Evolutionary conservation across 345 rosid species (phyloP).

Genomic region (Dimocarpus longan): DNA sequence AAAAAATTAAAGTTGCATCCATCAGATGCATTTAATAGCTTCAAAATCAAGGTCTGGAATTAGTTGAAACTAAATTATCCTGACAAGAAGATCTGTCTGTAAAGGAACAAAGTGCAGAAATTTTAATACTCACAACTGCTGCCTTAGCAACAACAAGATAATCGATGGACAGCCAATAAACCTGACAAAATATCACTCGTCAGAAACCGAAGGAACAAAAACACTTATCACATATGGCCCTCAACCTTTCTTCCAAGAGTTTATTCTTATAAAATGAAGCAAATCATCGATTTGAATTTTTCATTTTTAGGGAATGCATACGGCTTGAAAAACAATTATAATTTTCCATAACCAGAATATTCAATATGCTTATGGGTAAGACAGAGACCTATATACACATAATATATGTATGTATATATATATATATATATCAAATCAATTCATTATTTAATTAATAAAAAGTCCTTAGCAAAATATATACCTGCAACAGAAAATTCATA

Average conservation of each 20-base stretch:
- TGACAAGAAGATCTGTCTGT: background rate
- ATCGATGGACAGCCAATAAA: conserved; percentile 87
- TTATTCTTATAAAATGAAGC: background rate
- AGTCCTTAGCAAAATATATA: background rate
- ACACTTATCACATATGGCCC: background rate
- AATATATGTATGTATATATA: background rate
- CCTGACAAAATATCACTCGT: conserved; percentile 49
- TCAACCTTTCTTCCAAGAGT: background rate
- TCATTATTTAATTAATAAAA: background rate
- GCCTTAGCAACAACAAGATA: conserved; percentile 84
- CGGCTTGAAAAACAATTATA: background rate
- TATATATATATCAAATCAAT: background rate
- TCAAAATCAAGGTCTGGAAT: background rate
- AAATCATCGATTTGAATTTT: background rate
- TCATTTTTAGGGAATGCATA: background rate
- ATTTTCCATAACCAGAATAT: background rate
- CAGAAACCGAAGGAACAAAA: conserved; percentile 9
- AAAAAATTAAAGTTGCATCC: background rate
- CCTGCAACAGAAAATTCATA: background rate
- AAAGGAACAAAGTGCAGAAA: background rate
- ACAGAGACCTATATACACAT: background rate
- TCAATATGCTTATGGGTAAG: background rate
- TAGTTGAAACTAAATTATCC: background rate
- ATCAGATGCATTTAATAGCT: background rate
- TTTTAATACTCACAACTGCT: conserved; percentile 68